phyloP scores from a whole-genome alignment of 805 yeast genomes.

The Grigorovia humatica region DNA sequence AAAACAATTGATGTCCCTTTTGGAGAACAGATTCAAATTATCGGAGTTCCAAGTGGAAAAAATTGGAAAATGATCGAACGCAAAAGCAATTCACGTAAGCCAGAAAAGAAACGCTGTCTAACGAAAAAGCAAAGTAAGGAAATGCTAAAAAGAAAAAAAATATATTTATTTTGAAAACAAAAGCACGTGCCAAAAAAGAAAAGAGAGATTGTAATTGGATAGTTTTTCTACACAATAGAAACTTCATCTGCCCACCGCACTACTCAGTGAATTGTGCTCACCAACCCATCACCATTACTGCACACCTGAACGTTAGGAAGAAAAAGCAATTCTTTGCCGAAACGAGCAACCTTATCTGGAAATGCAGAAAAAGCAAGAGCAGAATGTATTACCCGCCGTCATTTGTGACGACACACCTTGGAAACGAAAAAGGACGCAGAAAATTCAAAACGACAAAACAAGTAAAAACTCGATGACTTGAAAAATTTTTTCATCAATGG shows the following conservation, averaged over 20 bases:
- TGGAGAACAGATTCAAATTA: conserved; percentile 24
- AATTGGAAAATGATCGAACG: conserved; percentile 23
- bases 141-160: too few species aligned
- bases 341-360: neutral
- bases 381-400: neutral
- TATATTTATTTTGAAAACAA: too few species aligned
- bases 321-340: neutral
- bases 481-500: neutral
- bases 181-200: neutral
- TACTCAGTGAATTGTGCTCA: too few species aligned
- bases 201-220: neutral
- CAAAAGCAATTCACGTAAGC: neutral
- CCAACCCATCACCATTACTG: too few species aligned
- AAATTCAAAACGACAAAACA: neutral
- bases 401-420: neutral
- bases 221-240: too few species aligned
- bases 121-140: neutral
- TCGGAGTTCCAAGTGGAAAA: conserved; percentile 24
- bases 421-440: neutral
- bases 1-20: conserved; percentile 9
- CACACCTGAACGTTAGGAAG: too few species aligned
- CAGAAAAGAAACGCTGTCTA: neutral
- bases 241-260: too few species aligned
- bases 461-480: neutral
- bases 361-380: neutral